Evolutionary conservation across 352 stramenopile genomes (phyloP).

Genomic region (Phytopythium helicoides): DNA sequence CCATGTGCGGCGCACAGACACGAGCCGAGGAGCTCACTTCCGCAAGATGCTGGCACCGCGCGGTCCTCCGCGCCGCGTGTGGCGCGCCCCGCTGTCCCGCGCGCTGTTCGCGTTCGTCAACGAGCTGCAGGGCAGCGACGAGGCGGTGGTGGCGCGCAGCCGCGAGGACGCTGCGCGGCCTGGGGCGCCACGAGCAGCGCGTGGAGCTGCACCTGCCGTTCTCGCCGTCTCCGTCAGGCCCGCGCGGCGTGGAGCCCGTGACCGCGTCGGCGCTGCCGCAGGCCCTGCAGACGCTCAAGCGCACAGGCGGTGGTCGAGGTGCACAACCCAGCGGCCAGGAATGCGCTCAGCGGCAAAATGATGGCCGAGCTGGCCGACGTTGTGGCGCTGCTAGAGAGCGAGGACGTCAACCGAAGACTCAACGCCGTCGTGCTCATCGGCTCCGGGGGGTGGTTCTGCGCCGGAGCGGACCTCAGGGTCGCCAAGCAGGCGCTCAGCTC

Average conservation of each 20-base stretch:
- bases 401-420: constrained; percentile 48
- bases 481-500: constrained; percentile 78
- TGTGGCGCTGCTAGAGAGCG: constrained; percentile 56
- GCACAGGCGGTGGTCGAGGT: constrained; percentile 68
- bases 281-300: constrained; percentile 23
- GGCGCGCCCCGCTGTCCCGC: constrained; percentile 7
- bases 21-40: too few relatives aligned
- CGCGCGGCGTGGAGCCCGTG: not conserved
- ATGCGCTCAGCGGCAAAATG: constrained; percentile 85
- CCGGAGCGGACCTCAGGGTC: constrained; percentile 77
- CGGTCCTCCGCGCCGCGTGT: too few relatives aligned
- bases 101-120: constrained; percentile 56
- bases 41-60: constrained; percentile 4
- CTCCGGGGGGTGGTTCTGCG: constrained; percentile 75
- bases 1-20: too few relatives aligned
- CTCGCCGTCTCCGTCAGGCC: not conserved
- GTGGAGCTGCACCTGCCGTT: constrained; percentile 44
- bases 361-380: constrained; percentile 83
- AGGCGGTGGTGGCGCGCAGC: constrained; percentile 28
- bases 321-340: constrained; percentile 62
- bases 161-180: constrained; percentile 43
- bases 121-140: constrained; percentile 30
- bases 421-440: constrained; percentile 60
- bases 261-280: constrained; percentile 6
- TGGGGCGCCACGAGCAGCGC: constrained; percentile 33